Evolutionary conservation across 139 green algal species (phyloP), one percentile per base, ranked within the genome.

Genomic region (Cymbomonas tetramitiformis): DNA sequence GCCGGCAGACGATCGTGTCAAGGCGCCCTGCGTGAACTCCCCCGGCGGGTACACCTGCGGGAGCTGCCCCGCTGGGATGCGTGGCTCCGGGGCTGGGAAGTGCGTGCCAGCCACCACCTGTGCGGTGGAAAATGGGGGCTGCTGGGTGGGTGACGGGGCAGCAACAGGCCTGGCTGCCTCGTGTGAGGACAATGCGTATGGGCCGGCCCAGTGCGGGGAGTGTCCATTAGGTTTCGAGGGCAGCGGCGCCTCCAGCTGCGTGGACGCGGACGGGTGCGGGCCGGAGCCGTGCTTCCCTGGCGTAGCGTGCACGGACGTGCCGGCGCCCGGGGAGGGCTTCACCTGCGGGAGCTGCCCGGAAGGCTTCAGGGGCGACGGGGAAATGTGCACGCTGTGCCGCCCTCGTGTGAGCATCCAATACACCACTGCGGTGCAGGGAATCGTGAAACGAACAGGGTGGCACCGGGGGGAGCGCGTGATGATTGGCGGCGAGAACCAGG

Each of bases 311-410:
- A n/a, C 15, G 19, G 48, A 56, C 21, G 21, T 44, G 7, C 19
- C 19, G 10, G 19, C 23, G 8, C n/a, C n/a, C 26, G 15, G 26
- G 8, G 15, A n/a, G 10, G 48, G 48, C 10, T 58, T 58, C 51
- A n/a, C 8, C 9, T 58, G 51, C 51, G 51, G 30, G 19, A 28
- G 12, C n/a, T 58, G 51, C 51, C 51, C 51, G 18, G 25, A 28
- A 12, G 51, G 51, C 28, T 47, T 47, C 4, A 46, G 30, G 4
- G 28, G 28, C 30, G 30, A 58, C 51, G 51, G 51, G 18, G 9
- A 47, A 46, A 58, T 33, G 32, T 58, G 51, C 51, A 23, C 10
- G 41, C 7, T 50, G 41, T 50, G 41, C 41, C 26, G 21, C 6
- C 26, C 29, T 21, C 5, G 6, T 23, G 41, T 9, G 41, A 50